Evolutionary conservation across 768 basidiomycete species (phyloP), one percentile per base, ranked within the genome.

Genomic region (Lentinula sp.): DNA sequence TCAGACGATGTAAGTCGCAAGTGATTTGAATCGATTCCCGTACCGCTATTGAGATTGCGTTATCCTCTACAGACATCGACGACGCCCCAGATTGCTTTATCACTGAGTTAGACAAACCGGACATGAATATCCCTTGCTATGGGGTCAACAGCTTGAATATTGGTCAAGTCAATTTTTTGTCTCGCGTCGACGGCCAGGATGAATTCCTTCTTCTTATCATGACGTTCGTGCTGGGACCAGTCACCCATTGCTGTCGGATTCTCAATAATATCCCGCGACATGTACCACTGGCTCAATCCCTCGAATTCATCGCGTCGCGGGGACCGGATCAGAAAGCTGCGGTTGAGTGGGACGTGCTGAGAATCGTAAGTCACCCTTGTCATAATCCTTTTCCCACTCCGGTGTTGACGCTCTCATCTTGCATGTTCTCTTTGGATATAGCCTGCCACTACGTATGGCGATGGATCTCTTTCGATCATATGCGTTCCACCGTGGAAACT

Each of bases 401-500:
- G 6, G 6, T 39, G 13, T 39, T 8, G 37, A 39, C 12, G 37
- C 6, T 37, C 3, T 39, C 13, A 13, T 39, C 13, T 39, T 39
- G 6, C 4, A 8, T 7, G 12, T 56, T 16, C 7, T 2, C 1
- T 28, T 28, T 43, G 10, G 2, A 42, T n/a, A 12, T 20, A 56
- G 55, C 55, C 55, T 32, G 23, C 55, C 6, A 42, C 55, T 7
- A 13, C 15, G 9, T 32, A 18, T 41, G 55, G 41, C 12, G 12
- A 28, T n/a, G 55, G 55, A 15, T 28, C 37, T 5, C 41, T 56
- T 7, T 41, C 37, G 6, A 56, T 56, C 1, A 56, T 56, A 13
- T 56, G 55, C 15, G 9, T 56, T 41, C 42, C 55, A 15, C 55
- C 55, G 3, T 56, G 55, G 55, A 56, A 56, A 56, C 6, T 56